These are phyloP conservation scores for Colletotrichum siamense DNA, from an alignment of 2,329 filamentous ascomycete genomes.

Conservation along the genomic window DNA sequence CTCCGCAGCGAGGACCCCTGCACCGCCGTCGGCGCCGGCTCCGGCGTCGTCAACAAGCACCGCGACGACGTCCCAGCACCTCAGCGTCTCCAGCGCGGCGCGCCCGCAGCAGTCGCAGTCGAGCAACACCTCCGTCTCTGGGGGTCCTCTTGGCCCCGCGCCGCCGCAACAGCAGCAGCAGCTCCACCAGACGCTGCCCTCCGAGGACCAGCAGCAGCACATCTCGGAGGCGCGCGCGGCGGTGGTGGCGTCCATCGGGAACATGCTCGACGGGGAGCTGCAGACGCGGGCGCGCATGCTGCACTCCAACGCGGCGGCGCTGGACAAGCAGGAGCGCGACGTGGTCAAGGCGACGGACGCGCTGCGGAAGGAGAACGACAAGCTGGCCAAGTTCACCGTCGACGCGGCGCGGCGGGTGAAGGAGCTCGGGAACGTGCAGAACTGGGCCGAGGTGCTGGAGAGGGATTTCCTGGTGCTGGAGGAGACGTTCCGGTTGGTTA, in stretches of 20 bases:
- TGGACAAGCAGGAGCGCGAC: constrained; percentile 72
- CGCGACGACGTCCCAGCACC: constrained; percentile 6
- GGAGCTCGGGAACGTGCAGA: constrained; percentile 82
- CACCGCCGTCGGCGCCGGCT: not conserved
- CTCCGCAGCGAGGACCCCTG: not conserved
- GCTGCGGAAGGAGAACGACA: constrained; percentile 68
- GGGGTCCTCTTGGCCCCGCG: not conserved
- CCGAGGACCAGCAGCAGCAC: constrained; percentile 48
- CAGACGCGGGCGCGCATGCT: constrained; percentile 71
- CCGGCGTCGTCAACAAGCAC: constrained; percentile 2
- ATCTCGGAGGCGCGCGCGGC: constrained; percentile 63
- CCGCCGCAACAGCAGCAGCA: not conserved
- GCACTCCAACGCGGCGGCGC: constrained; percentile 70
- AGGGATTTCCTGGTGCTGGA: constrained; percentile 68
- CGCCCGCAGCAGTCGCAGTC: constrained; percentile 12
- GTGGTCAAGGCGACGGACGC: constrained; percentile 64
- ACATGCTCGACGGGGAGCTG: constrained; percentile 73
- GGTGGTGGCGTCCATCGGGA: constrained; percentile 68
- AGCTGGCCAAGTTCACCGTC: constrained; percentile 68
- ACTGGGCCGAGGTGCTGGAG: constrained; percentile 86
- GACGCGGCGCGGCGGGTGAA: constrained; percentile 71
- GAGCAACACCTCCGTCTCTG: constrained; percentile 17
- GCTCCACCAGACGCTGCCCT: constrained; percentile 43
- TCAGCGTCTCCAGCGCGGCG: constrained; percentile 18
- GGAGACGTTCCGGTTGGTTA: constrained; percentile 66